A percentile compares a stretch with the other conserved stretches of the same genome.
Evolutionary conservation across 2,329 filamentous ascomycete species (phyloP).

Genomic region (Exophiala dermatitidis): DNA sequence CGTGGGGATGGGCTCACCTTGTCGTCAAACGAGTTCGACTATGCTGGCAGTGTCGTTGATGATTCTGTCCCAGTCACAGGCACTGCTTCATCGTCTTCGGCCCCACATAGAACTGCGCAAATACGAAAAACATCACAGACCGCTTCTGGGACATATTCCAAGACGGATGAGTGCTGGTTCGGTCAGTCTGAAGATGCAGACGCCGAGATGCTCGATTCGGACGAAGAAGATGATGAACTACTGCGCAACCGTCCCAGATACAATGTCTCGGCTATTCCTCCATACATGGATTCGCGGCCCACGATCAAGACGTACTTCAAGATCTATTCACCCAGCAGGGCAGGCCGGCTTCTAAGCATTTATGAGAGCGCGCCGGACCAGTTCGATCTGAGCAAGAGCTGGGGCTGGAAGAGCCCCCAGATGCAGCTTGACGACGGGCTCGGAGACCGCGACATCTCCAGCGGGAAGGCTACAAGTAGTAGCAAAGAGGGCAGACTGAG

Average conservation of each 20-base stretch:
- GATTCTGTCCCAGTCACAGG: constrained; percentile 7
- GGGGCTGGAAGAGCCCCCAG: constrained; percentile 57
- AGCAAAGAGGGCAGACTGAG: constrained; percentile 45
- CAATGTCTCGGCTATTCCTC: constrained; percentile 42
- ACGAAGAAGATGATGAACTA: constrained; percentile 28
- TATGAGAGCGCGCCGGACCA: constrained; percentile 52
- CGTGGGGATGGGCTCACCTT: constrained; percentile 14
- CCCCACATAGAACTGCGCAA: constrained; percentile 12
- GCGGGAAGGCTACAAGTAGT: constrained; percentile 20
- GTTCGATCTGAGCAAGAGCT: constrained; percentile 55
- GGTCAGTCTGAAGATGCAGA: background rate
- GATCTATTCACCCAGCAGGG: constrained; percentile 53
- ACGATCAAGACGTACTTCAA: constrained; percentile 57
- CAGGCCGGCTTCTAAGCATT: constrained; percentile 52
- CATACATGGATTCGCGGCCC: constrained; percentile 49
- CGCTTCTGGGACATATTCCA: constrained; percentile 2
- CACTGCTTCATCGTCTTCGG: constrained; percentile 27
- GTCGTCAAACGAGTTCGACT: constrained; percentile 19
- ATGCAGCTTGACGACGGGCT: constrained; percentile 86
- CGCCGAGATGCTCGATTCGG: constrained; percentile 27
- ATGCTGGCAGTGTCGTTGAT: background rate
- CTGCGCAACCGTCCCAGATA: constrained; percentile 25
- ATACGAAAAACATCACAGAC: constrained; percentile 28
- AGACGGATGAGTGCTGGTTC: constrained; percentile 1
- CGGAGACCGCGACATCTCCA: constrained; percentile 52